Conservation (phyloP, 1,284 basidiomycete species). For the Cryptococcus sp. region DNA sequence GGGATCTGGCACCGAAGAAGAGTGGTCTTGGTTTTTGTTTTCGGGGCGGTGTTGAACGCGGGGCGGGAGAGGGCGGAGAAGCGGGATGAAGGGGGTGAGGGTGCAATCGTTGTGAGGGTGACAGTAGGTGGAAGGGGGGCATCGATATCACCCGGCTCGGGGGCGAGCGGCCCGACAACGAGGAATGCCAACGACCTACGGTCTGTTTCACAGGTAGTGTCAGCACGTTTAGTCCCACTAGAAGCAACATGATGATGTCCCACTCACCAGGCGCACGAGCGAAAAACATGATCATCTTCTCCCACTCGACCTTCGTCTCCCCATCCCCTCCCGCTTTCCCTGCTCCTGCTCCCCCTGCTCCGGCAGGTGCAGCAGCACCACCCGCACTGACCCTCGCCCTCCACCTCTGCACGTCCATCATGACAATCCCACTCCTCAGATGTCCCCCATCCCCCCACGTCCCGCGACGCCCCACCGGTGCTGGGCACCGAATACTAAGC, state of each 20-base stretch:
- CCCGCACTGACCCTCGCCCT: constrained; percentile 8
- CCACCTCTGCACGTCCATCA: constrained; percentile 43
- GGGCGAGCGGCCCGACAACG: constrained; percentile 39
- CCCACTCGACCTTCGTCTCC: constrained; percentile 29
- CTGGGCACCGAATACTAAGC: constrained; percentile 47
- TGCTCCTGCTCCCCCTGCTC: not conserved
- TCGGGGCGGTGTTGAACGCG: constrained; percentile 7
- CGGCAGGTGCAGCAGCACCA: too few relatives aligned
- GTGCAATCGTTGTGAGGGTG: constrained; percentile 38
- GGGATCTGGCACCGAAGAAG: constrained; percentile 57
- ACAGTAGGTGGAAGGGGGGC: constrained; percentile 48
- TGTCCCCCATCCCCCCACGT: constrained; percentile 45
- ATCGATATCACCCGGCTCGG: constrained; percentile 34
- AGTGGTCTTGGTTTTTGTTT: constrained; percentile 20
- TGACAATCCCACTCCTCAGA: constrained; percentile 47
- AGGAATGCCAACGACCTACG: constrained; percentile 38
- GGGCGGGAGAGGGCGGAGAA: constrained; percentile 6
- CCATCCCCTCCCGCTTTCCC: not conserved
- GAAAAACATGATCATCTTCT: constrained; percentile 45
- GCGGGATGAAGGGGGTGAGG: constrained; percentile 1
- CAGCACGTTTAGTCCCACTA: too few relatives aligned
- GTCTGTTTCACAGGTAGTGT: constrained; percentile 20
- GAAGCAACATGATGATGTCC: not conserved
- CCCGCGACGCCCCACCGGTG: constrained; percentile 28
- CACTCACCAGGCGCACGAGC: constrained; percentile 34